Percentiles rank a stretch among this genome's conserved stretches.
These are phyloP conservation scores for Lachancea sp. DNA, from an alignment of 805 yeast genomes.

Conservation along the genomic window DNA sequence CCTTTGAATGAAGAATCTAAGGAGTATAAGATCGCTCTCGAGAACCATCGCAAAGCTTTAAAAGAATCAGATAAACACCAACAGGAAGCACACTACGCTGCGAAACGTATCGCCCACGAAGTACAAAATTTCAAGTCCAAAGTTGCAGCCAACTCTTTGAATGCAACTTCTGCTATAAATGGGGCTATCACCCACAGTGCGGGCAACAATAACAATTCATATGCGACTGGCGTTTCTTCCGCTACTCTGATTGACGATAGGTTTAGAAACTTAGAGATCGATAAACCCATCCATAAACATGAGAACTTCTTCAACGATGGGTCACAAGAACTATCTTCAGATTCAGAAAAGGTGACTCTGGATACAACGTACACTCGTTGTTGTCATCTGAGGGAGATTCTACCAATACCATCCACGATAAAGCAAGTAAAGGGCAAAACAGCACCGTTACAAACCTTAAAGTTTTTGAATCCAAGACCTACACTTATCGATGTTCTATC, in stretches of 20 bases:
- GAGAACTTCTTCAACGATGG: conserved; percentile 44
- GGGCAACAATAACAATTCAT: neutral
- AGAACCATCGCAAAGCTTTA: conserved; percentile 47
- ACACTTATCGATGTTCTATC: conserved; percentile 82
- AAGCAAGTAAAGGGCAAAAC: conserved; percentile 75
- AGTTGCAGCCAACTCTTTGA: neutral
- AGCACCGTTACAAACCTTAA: conserved; percentile 65
- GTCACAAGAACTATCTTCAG: conserved; percentile 19
- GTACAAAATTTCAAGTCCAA: conserved; percentile 41
- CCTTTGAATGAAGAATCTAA: conserved; percentile 32
- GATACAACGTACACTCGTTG: conserved; percentile 85
- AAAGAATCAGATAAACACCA: conserved; percentile 67
- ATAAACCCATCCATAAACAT: conserved; percentile 62
- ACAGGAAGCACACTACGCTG: conserved; percentile 67
- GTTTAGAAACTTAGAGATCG: conserved; percentile 45
- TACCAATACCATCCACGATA: conserved; percentile 86
- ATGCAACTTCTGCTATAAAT: neutral
- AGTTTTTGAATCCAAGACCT: conserved; percentile 80
- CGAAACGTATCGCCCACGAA: conserved; percentile 62
- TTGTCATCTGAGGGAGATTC: conserved; percentile 83
- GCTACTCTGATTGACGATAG: conserved; percentile 17
- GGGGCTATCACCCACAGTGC: neutral
- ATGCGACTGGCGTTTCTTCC: conserved; percentile 2
- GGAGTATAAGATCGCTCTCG: conserved; percentile 52
- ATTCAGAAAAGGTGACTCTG: conserved; percentile 28